Conservation (phyloP, 139 green algal species). For the Volvox reticuliferus region DNA sequence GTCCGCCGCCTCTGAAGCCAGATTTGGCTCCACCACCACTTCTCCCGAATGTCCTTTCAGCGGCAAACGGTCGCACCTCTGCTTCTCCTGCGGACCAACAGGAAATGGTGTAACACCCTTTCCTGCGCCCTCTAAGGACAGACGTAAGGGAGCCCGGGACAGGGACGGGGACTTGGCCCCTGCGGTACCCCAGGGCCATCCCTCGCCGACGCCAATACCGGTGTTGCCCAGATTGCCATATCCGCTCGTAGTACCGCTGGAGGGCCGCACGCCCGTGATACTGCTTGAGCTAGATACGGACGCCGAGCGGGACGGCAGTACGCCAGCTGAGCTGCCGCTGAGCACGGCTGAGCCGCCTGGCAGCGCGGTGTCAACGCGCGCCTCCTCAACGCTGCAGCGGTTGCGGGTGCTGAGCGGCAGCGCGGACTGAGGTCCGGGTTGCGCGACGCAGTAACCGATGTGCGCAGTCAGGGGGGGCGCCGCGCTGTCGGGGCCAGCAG, state of each 20-base stretch:
- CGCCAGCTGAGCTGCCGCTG: neutral
- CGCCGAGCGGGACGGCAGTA: neutral
- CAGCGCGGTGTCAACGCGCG: neutral
- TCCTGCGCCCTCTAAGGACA: too few relatives aligned
- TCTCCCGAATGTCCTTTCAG: neutral
- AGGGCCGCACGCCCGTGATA: slow-evolving; percentile 1
- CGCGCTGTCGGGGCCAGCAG: too few relatives aligned
- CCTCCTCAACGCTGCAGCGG: slow-evolving; percentile 9
- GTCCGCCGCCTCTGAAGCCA: too few relatives aligned
- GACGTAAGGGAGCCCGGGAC: too few relatives aligned
- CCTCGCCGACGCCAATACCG: too few relatives aligned
- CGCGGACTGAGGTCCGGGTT: neutral
- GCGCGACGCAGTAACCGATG: slow-evolving; percentile 17
- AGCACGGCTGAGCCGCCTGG: neutral
- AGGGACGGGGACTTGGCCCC: too few relatives aligned
- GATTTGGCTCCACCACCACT: neutral
- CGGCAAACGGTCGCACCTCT: neutral
- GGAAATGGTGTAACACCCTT: neutral
- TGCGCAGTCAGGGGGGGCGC: neutral
- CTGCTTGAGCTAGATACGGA: slow-evolving; percentile 15
- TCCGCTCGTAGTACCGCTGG: neutral
- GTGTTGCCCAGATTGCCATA: too few relatives aligned
- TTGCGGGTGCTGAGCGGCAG: neutral
- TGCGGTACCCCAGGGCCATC: too few relatives aligned
- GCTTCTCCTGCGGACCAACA: too few relatives aligned